phyloP scores from a whole-genome alignment of 2,329 filamentous ascomycete genomes.

The Aspergillus puulaauensis region DNA sequence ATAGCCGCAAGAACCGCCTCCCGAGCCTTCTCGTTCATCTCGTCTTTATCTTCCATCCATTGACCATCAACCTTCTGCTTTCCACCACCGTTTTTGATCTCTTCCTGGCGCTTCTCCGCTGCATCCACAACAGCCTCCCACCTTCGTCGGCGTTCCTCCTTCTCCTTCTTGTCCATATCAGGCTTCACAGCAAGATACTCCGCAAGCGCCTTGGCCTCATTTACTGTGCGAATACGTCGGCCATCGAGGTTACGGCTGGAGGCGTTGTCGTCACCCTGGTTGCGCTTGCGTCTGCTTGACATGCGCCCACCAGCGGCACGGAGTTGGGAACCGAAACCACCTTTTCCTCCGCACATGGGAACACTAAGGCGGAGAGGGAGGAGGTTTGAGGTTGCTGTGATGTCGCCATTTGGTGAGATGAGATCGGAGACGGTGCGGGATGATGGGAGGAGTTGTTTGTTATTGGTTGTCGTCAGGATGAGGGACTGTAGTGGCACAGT shows the following conservation, averaged over 20 bases:
- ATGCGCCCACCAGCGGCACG: conserved; percentile 96
- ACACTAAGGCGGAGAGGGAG: conserved; percentile 78
- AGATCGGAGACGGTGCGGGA: conserved; percentile 64
- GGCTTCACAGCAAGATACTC: conserved; percentile 95
- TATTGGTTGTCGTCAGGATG: conserved; percentile 78
- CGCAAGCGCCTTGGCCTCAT: conserved; percentile 90
- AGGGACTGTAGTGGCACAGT: conserved; percentile 58
- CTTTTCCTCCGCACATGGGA: conserved; percentile 87
- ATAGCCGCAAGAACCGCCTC: conserved; percentile 74
- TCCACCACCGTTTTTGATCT: conserved; percentile 73
- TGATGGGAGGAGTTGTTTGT: conserved; percentile 63
- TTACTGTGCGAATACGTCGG: conserved; percentile 83
- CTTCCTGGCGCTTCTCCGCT: conserved; percentile 78
- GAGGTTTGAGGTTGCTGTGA: conserved; percentile 60
- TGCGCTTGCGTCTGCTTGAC: conserved; percentile 90
- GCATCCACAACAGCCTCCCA: conserved; percentile 88
- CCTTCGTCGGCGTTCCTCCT: conserved; percentile 74
- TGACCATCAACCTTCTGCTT: conserved; percentile 72
- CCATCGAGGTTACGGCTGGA: conserved; percentile 94
- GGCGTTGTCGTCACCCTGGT: conserved; percentile 77
- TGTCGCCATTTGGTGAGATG: conserved; percentile 37
- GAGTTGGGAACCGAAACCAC: conserved; percentile 95
- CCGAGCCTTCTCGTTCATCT: conserved; percentile 78
- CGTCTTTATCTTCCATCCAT: conserved; percentile 95
- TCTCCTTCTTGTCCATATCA: conserved; percentile 93